These are phyloP conservation scores for Aspergillus steynii DNA, from an alignment of 495 filamentous ascomycete species.

Conservation along the genomic window DNA sequence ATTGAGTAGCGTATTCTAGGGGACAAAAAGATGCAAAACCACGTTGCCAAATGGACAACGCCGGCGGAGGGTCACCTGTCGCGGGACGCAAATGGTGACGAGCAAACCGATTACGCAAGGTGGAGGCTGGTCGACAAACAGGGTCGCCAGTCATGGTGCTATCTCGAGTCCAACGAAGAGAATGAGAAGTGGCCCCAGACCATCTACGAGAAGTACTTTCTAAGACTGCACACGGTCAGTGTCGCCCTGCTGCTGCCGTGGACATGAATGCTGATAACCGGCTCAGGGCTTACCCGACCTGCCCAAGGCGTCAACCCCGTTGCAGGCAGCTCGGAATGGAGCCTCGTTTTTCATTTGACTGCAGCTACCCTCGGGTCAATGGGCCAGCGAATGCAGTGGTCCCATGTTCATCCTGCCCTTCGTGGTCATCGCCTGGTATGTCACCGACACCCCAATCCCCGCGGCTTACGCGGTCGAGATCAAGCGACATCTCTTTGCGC, in stretches of 20 bases:
- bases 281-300: neutral
- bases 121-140: too few species aligned
- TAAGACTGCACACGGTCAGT: neutral
- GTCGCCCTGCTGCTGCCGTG: neutral
- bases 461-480: constrained; percentile 12
- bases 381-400: constrained; percentile 17
- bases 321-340: constrained; percentile 3
- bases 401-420: constrained; percentile 16
- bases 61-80: too few species aligned
- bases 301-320: constrained; percentile 4
- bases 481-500: constrained; percentile 7
- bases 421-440: constrained; percentile 15
- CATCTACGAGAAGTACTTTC: neutral
- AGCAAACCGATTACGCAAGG: too few species aligned
- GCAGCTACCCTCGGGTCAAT: constrained; percentile 11
- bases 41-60: too few species aligned
- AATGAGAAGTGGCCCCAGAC: neutral
- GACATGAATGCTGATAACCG: neutral
- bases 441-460: constrained; percentile 15
- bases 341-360: constrained; percentile 8
- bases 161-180: too few species aligned
- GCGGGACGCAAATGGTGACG: too few species aligned
- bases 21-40: too few species aligned
- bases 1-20: too few species aligned
- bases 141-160: too few species aligned